Conservation (phyloP, 1,284 basidiomycete species). For the Malassezia arunalokei region DNA sequence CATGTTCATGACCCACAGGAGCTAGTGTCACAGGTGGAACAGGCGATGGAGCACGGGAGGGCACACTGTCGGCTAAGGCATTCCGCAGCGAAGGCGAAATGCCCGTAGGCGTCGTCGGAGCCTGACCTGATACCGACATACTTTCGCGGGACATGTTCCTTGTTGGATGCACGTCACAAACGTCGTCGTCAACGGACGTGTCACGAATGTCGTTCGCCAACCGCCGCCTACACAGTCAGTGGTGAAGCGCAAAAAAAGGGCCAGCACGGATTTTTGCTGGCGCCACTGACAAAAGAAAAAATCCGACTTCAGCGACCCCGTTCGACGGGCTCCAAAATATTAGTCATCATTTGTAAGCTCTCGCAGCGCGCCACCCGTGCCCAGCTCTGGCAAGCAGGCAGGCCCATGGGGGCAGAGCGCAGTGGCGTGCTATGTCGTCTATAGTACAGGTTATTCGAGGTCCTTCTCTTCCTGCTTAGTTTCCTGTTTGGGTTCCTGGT, state of each 20-base stretch:
- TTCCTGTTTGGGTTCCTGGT: not conserved
- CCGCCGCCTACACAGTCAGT: not conserved
- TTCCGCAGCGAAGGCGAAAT: constrained; percentile 24
- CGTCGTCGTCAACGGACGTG: not conserved
- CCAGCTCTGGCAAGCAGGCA: too few relatives aligned
- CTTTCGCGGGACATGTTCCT: not conserved
- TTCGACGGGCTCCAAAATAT: too few relatives aligned
- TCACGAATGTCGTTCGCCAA: not conserved
- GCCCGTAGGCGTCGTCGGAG: constrained; percentile 14
- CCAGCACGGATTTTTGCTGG: too few relatives aligned
- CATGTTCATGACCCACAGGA: constrained; percentile 16
- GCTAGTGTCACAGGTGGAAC: constrained; percentile 15
- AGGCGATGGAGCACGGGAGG: constrained; percentile 16
- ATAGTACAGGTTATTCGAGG: too few relatives aligned
- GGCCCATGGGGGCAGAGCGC: too few relatives aligned
- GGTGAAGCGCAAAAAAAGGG: not conserved
- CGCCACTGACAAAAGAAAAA: too few relatives aligned
- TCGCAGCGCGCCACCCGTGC: too few relatives aligned
- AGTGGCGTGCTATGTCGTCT: too few relatives aligned
- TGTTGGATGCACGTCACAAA: not conserved
- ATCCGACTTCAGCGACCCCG: too few relatives aligned
- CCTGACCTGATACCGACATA: not conserved
- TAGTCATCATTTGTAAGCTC: too few relatives aligned
- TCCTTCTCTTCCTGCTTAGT: not conserved
- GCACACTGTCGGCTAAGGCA: constrained; percentile 21